Percentiles rank a stretch among this genome's conserved stretches.
These are phyloP conservation scores for Fraxinus anomala DNA, from an alignment of 257 asterid genomes.

Conservation along the genomic window DNA sequence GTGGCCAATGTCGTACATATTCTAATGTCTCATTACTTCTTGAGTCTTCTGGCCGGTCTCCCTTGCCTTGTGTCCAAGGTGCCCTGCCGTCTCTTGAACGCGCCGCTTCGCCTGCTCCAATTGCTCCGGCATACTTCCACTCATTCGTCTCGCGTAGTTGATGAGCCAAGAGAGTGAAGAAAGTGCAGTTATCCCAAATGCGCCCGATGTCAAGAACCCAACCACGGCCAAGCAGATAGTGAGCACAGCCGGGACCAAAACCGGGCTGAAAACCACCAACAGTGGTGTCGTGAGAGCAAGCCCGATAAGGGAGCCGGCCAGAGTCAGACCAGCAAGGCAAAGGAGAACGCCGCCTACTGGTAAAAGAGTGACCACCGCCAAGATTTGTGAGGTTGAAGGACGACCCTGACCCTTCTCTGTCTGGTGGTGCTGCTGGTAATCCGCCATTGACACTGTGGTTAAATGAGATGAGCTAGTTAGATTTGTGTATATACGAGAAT, in stretches of 20 bases:
- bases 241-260: slow-evolving; percentile 64
- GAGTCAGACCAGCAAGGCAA: slow-evolving; percentile 52
- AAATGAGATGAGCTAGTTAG: neutral
- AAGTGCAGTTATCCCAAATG: slow-evolving; percentile 72
- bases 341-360: slow-evolving; percentile 66
- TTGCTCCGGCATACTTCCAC: slow-evolving; percentile 45
- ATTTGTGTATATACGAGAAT: neutral
- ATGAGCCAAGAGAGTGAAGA: slow-evolving; percentile 65
- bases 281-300: slow-evolving; percentile 54
- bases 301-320: slow-evolving; percentile 55
- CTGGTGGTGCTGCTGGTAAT: slow-evolving; percentile 24
- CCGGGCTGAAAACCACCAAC: slow-evolving; percentile 67
- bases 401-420: slow-evolving; percentile 15
- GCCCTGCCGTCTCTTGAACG: slow-evolving; percentile 45
- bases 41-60: slow-evolving; percentile 47
- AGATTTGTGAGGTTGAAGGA: slow-evolving; percentile 51
- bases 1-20: too few relatives aligned
- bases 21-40: slow-evolving; percentile 29
- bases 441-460: slow-evolving; percentile 33
- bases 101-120: slow-evolving; percentile 48
- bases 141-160: slow-evolving; percentile 46
- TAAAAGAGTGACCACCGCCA: slow-evolving; percentile 61
- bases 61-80: slow-evolving; percentile 42
- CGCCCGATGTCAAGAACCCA: slow-evolving; percentile 69
- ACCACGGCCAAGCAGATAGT: slow-evolving; percentile 45